Base-by-base conservation (phyloP, 805 yeast genomes). In the Maudiozyma turicensis region DNA sequence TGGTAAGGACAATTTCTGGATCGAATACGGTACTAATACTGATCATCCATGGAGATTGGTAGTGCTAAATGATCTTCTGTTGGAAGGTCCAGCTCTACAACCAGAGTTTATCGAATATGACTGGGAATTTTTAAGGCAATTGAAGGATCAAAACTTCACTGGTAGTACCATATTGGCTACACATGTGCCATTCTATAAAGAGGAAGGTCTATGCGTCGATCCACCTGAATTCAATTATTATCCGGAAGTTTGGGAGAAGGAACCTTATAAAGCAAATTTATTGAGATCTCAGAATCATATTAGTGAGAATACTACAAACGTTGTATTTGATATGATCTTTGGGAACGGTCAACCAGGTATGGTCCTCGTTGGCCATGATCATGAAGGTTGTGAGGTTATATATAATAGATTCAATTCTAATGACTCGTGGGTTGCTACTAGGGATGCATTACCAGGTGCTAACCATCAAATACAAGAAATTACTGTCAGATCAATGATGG, bases 401-500 rank as follows among this genome's bases (percentile, higher is more conserved):
- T 87, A 85, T 63, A 78, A 76, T 61, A 72, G 60, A 50, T 63
- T 74, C 45, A 52, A 54, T 8, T 61, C 62, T 1, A 60, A 61
- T 15, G 73, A 72, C 5, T 66, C 70, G 14, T 85, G 95, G 95
- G 58, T 62, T 3, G 56, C 58, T 3, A 51, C 60, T 6, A 61
- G 63, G 40, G 56, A 54, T 1, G 55, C 59, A 34, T 13, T 48
- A n/a, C 6, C 11, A n/a, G 41, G 41, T 20, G 46, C 52, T 10
- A 48, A 49, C 31, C 65, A 59, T 15, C 69, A 73, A 14, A 68
- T 88, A 11, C 73, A 80, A 49, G 98, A 91, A 66, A 71, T 86
- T 49, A 91, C 95, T 0, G 96, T 93, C 26, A 72, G 90, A 50
- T 80, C 96, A 14, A 85, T 91, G 81, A 93, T 93, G 98, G 99